Conservation (phyloP, 169 alveolate species). For the Neospora caninum region DNA sequence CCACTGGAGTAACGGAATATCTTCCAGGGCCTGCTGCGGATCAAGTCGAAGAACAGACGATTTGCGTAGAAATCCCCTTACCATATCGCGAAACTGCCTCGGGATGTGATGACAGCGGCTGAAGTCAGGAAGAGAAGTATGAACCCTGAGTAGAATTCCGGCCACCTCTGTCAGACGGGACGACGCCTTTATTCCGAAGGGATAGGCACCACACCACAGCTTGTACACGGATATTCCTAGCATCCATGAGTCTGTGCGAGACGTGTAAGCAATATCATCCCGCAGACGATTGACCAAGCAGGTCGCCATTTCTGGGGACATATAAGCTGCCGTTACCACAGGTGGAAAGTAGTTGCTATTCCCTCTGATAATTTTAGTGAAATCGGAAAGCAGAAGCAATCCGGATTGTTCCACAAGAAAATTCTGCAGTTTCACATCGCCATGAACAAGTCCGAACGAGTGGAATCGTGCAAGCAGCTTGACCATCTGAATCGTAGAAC, state of each 20-base stretch:
- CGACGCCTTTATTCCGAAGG: not conserved
- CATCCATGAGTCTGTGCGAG: not conserved
- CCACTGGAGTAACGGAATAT: not conserved
- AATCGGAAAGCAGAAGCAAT: conserved; percentile 11
- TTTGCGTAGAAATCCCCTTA: not conserved
- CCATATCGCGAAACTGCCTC: not conserved
- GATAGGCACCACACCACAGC: not conserved
- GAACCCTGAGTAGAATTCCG: not conserved
- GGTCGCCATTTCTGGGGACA: conserved; percentile 15
- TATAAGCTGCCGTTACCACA: not conserved
- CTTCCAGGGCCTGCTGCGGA: not conserved
- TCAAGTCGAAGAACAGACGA: not conserved
- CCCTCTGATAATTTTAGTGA: not conserved
- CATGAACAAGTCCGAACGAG: not conserved
- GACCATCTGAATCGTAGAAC: conserved; percentile 12
- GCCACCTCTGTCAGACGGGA: not conserved
- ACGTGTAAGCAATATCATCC: not conserved
- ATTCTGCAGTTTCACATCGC: not conserved
- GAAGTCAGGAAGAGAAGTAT: not conserved
- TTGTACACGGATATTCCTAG: not conserved
- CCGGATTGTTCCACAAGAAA: not conserved
- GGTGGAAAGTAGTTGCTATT: not conserved
- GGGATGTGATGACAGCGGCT: not conserved
- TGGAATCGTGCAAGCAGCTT: not conserved
- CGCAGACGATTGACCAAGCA: not conserved